These are phyloP conservation scores for Penicillium psychrofluorescens DNA, from an alignment of 495 filamentous ascomycete species.

Conservation along the genomic window DNA sequence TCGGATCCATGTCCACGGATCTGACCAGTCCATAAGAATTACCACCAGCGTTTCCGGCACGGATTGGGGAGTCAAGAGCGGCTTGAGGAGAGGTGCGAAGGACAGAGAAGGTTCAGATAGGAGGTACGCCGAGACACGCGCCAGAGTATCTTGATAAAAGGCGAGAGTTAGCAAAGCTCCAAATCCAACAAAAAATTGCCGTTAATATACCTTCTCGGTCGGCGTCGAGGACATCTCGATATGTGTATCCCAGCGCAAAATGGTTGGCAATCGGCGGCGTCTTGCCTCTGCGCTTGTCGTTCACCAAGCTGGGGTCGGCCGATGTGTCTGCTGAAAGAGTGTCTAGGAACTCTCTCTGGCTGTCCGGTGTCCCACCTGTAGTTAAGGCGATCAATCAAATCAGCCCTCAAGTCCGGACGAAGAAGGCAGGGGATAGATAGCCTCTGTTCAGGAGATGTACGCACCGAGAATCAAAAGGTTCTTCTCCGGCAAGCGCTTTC, in stretches of 20 bases:
- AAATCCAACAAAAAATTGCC: too few relatives aligned
- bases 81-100: conserved; percentile 77
- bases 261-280: conserved; percentile 81
- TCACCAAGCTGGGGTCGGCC: conserved; percentile 38
- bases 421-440: background rate
- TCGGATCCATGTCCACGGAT: conserved; percentile 88
- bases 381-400: conserved; percentile 11
- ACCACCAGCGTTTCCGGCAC: conserved; percentile 84
- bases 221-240: conserved; percentile 88
- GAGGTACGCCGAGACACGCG: conserved; percentile 84
- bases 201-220: conserved; percentile 72
- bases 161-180: too few relatives aligned
- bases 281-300: conserved; percentile 54
- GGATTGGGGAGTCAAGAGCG: conserved; percentile 77
- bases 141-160: conserved; percentile 63
- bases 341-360: conserved; percentile 84
- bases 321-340: conserved; percentile 60
- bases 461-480: conserved; percentile 78
- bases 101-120: conserved; percentile 74
- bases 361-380: conserved; percentile 78
- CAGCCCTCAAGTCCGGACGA: background rate
- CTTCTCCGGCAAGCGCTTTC: conserved; percentile 88
- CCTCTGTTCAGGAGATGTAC: conserved; percentile 7
- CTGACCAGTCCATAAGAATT: conserved; percentile 84
- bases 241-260: conserved; percentile 91